Evolutionary conservation across 495 filamentous ascomycete genomes (phyloP), one percentile per base, ranked within the genome.

Genomic region (Margaritispora aquatica): DNA sequence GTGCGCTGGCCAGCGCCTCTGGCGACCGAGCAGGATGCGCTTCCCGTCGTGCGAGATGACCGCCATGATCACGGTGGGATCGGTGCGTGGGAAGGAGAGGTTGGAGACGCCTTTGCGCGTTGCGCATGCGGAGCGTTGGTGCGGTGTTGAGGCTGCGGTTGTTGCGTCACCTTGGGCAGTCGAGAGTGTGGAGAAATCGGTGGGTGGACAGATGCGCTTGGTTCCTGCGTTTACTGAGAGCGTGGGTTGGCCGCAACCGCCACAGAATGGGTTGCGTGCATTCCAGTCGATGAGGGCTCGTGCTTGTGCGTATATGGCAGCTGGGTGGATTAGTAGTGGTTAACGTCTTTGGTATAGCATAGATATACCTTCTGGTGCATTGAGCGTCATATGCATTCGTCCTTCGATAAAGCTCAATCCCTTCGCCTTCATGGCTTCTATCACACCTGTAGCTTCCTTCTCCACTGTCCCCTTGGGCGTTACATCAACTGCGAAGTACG

Each of bases 231-330:
- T 89, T 36, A 94, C 80, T 20, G 89, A 90, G 55, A 96, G 73
- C 1, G 94, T 97, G 9, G 79, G 84, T 60, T 89, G 77, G 29
- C 94, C 93, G 74, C 94, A 96, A 55, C 84, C 84, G 10, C 84
- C 90, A 72, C 94, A 98, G 75, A 90, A 97, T 34, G 84, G 89
- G 68, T 96, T 97, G 48, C 93, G 88, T 51, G 77, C 80, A 73
- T 98, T 97, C 94, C 94, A 98, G 74, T 97, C 94, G 26, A 93
- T 69, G 36, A 96, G 73, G n/a, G 89, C 85, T 63, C 93, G 87
- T 2, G 91, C 88, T 68, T 94, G 88, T n/a, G 90, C 95, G 68
- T 90, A 92, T 46, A 95, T 89, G 56, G 92, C 92, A 58, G 90
- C 93, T 92, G 60, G 15, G 11, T 26, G n/a, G 26, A 19, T 38